Base-by-base conservation (phyloP, 139 green algal genomes). In the Pleodorina starrii region DNA sequence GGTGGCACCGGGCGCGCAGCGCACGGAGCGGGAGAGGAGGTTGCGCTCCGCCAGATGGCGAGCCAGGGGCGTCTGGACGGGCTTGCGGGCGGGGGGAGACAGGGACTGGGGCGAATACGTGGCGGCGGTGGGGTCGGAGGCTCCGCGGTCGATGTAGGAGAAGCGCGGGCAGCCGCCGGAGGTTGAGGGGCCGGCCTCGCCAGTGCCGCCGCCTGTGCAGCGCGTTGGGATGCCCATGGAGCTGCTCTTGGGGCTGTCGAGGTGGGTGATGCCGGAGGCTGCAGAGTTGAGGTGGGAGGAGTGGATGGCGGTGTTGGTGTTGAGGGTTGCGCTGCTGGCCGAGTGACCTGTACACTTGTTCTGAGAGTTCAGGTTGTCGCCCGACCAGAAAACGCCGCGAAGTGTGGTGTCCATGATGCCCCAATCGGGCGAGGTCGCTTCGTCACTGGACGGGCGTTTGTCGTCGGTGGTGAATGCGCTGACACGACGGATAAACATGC, bases 221-320 rank as follows among this genome's bases (percentile, higher is more conserved):
- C 42, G 42, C 16, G 72, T 10, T 9, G 72, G 42, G 11, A 21
- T 35, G 27, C 42, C 72, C 25, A 46, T 48, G 25, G 38, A 38
- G 42, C 72, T 80, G 42, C 72, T 57, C 72, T 80, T 80, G 11
- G 75, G 44, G 44, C 75, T 83, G 75, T 66, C 44, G 9, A 83
- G 44, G n/a, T 43, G 19, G 48, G 42, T 59, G 42, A 80, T 59
- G 25, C 2, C 32, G 25, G 42, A 66, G 32, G 32, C 66, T 19
- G 29, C 32, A n/a, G n/a, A n/a, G 16, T 19, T 38, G 29, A 40
- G 66, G 66, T 43, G 29, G 66, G 66, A 66, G 25, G 54, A 32
- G 54, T 12, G 54, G 54, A n/a, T n/a, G 21, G 54, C 54, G 25
- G 54, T 66, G 54, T 25, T 66, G 54, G 29, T 66, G 54, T 66